Evolutionary conservation across 2,329 filamentous ascomycete species (phyloP).

Genomic region (Fusarium sarcochroum): DNA sequence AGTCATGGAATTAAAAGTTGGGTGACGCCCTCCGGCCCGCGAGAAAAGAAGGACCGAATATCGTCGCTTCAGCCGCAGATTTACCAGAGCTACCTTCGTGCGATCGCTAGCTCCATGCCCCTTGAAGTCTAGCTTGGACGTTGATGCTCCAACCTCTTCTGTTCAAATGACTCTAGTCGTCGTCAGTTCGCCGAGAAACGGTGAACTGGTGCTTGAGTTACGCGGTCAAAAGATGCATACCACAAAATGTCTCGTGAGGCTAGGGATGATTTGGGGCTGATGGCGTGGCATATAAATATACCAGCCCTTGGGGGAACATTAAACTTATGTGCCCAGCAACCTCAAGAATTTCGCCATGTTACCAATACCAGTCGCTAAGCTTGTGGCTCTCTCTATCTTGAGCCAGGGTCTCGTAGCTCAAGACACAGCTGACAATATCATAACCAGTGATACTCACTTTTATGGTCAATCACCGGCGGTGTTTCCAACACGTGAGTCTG

Average conservation of each 20-base stretch:
- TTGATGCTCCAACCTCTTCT: too few species aligned
- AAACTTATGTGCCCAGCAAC: background rate
- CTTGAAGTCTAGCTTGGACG: too few species aligned
- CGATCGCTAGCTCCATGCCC: too few species aligned
- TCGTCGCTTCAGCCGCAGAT: too few species aligned
- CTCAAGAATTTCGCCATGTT: constrained; percentile 4
- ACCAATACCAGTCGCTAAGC: background rate
- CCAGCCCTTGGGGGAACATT: background rate
- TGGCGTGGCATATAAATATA: constrained; percentile 1
- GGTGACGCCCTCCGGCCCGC: background rate
- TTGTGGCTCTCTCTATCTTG: constrained; percentile 8
- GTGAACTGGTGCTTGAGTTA: background rate
- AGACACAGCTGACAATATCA: background rate
- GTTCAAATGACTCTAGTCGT: too few species aligned
- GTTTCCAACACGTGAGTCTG: constrained; percentile 12
- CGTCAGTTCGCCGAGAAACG: background rate
- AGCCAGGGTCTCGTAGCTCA: constrained; percentile 10
- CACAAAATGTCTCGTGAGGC: too few species aligned
- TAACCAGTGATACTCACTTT: constrained; percentile 9
- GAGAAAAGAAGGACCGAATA: too few species aligned
- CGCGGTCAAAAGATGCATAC: background rate
- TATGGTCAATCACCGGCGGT: constrained; percentile 17
- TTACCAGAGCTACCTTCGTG: too few species aligned
- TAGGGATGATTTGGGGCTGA: background rate
- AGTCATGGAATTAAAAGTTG: background rate